phyloP scores from a whole-genome alignment of 176 grass and related monocot genomes.

The Lolium rigidum region DNA sequence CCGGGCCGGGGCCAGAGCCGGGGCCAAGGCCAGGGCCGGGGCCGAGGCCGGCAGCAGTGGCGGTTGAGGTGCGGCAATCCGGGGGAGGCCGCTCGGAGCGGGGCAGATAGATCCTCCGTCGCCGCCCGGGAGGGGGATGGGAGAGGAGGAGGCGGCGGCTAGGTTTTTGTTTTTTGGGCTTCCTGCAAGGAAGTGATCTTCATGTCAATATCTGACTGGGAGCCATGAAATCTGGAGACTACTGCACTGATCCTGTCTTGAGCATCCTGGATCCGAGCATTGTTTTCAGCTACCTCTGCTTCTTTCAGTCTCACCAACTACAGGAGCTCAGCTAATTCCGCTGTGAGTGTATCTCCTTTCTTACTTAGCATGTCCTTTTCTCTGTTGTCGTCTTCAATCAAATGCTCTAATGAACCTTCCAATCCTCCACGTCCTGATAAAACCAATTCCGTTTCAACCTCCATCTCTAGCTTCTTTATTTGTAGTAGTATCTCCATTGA shows the following conservation, averaged over 20 bases:
- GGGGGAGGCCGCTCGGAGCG: no score
- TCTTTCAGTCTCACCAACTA: conserved; percentile 87
- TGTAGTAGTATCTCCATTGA: conserved; percentile 79
- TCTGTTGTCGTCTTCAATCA: conserved; percentile 76
- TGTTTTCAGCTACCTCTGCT: conserved; percentile 89
- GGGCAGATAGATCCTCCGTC: no score
- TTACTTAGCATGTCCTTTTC: conserved; percentile 71
- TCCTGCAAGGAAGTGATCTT: conserved; percentile 64
- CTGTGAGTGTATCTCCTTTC: conserved; percentile 65
- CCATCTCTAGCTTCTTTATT: conserved; percentile 73
- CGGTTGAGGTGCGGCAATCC: no score
- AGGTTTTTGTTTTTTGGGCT: conserved; percentile 5
- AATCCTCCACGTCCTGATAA: conserved; percentile 62
- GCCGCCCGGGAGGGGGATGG: no score
- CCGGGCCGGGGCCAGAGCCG: no score
- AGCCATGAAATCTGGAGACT: conserved; percentile 66
- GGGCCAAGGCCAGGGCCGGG: no score
- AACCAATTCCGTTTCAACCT: conserved; percentile 80
- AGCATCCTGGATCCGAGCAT: conserved; percentile 69
- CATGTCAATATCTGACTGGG: conserved; percentile 71
- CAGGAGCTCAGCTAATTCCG: conserved; percentile 76
- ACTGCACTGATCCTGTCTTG: conserved; percentile 69
- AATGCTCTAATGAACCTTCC: conserved; percentile 74
- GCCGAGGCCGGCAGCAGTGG: no score
- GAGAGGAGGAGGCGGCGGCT: no score